Conservation (phyloP, 805 yeast genomes). For the Komagataella ulmi region DNA sequence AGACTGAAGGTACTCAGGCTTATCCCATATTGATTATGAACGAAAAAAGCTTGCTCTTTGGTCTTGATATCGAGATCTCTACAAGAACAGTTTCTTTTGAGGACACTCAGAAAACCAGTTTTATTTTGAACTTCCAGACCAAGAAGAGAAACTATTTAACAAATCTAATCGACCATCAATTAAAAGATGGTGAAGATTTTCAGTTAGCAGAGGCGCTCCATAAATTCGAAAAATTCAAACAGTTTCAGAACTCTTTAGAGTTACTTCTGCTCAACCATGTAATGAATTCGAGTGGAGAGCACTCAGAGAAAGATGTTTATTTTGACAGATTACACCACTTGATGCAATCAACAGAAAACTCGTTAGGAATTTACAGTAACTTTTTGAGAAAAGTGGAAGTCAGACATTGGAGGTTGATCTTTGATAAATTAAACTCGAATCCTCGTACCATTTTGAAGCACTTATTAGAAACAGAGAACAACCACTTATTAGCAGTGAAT, state of each 20-base stretch:
- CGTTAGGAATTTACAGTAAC: constrained; percentile 28
- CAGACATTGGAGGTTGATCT: constrained; percentile 35
- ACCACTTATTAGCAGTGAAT: constrained; percentile 36
- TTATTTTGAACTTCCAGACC: constrained; percentile 2
- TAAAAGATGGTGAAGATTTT: background rate
- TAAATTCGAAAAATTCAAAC: constrained; percentile 25
- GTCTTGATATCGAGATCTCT: constrained; percentile 28
- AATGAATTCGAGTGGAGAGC: constrained; percentile 5
- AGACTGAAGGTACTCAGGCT: constrained; percentile 21
- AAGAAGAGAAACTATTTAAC: constrained; percentile 29
- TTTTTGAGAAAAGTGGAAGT: constrained; percentile 42
- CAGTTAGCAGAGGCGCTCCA: constrained; percentile 6
- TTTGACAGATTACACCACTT: constrained; percentile 17
- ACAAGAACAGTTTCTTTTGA: background rate
- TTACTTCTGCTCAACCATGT: constrained; percentile 27
- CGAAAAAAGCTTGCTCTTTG: constrained; percentile 34
- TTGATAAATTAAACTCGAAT: constrained; percentile 22
- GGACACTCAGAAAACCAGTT: background rate
- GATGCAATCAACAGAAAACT: constrained; percentile 17
- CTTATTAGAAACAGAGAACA: constrained; percentile 19
- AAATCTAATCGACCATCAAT: constrained; percentile 24
- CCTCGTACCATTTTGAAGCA: constrained; percentile 32
- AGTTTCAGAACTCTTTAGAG: constrained; percentile 36
- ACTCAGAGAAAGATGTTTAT: constrained; percentile 6
- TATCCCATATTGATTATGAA: constrained; percentile 34